Evolutionary conservation across 139 green algal species (phyloP).

Genomic region (Nannochloris sp.): DNA sequence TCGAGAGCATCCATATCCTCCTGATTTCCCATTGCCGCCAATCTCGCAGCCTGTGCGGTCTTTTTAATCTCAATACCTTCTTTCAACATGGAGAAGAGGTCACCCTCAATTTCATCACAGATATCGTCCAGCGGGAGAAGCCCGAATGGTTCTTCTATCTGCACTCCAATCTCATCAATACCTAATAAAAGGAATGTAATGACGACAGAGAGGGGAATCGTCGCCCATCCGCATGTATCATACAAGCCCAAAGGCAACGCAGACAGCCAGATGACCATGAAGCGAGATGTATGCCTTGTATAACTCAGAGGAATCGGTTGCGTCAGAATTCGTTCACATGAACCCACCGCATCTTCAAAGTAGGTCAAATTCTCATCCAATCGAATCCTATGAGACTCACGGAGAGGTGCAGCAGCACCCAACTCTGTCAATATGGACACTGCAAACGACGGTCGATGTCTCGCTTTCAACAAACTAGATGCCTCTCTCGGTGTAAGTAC

Average conservation of each 20-base stretch:
- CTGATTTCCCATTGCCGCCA: too few species aligned
- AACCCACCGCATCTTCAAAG: slow-evolving; percentile 58
- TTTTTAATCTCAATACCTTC: not conserved
- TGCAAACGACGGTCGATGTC: slow-evolving; percentile 30
- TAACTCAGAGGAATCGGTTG: slow-evolving; percentile 72
- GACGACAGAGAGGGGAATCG: slow-evolving; percentile 37
- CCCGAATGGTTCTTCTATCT: slow-evolving; percentile 48
- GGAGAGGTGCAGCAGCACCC: not conserved
- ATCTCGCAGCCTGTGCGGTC: not conserved
- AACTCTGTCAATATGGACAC: slow-evolving; percentile 21
- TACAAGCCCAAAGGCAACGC: slow-evolving; percentile 38
- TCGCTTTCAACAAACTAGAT: slow-evolving; percentile 6
- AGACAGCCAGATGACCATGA: slow-evolving; percentile 53
- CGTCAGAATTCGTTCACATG: slow-evolving; percentile 62
- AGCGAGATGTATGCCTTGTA: slow-evolving; percentile 68
- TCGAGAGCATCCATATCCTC: too few species aligned
- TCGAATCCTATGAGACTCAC: slow-evolving; percentile 18
- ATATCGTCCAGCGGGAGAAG: slow-evolving; percentile 35
- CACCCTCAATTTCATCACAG: slow-evolving; percentile 21
- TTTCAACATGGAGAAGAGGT: slow-evolving; percentile 14
- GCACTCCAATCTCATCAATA: slow-evolving; percentile 78
- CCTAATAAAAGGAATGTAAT: slow-evolving; percentile 68
- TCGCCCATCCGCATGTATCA: slow-evolving; percentile 50
- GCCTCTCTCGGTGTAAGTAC: slow-evolving; percentile 25
- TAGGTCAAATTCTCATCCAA: slow-evolving; percentile 54